Percentiles rank a stretch among this genome's conserved stretches.
Conservation (phyloP, 208 protist species). For the Leishmania turanica region DNA sequence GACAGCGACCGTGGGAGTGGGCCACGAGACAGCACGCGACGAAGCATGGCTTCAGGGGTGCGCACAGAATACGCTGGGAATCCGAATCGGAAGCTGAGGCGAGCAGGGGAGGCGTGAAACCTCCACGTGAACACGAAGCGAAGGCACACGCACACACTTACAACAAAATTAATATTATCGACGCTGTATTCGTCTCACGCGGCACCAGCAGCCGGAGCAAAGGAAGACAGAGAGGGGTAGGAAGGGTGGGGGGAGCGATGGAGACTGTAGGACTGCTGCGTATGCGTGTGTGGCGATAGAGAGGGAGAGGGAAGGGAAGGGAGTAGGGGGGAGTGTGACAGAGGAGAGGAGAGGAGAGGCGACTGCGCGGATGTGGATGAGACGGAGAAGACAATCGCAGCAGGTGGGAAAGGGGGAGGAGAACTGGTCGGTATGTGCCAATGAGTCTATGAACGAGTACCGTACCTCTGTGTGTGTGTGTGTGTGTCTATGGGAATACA, state of each 20-base stretch:
- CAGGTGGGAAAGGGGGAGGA: background rate
- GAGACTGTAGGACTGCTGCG: background rate
- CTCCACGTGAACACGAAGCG: no score
- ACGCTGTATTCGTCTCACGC: background rate
- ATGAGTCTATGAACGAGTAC: background rate
- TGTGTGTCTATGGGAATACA: background rate
- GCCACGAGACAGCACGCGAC: conserved; percentile 51
- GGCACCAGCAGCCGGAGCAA: background rate
- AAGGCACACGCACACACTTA: background rate
- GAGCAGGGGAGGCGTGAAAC: background rate
- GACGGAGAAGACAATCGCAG: background rate
- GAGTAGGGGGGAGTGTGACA: background rate
- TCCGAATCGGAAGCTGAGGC: background rate
- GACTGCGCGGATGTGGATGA: background rate
- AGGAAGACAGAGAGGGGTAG: background rate
- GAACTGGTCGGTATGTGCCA: background rate
- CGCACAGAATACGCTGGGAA: conserved; percentile 4
- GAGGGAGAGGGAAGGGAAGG: background rate
- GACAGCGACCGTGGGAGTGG: conserved; percentile 52
- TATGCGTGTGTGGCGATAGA: background rate
- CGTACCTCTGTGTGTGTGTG: background rate
- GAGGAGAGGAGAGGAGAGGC: background rate
- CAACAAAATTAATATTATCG: background rate
- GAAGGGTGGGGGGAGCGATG: background rate
- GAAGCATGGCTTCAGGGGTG: conserved; percentile 41